Percentiles rank a stretch among this genome's conserved stretches.
Evolutionary conservation across 2,329 filamentous ascomycete species (phyloP).

Genomic region (Monilinia aucupariae): DNA sequence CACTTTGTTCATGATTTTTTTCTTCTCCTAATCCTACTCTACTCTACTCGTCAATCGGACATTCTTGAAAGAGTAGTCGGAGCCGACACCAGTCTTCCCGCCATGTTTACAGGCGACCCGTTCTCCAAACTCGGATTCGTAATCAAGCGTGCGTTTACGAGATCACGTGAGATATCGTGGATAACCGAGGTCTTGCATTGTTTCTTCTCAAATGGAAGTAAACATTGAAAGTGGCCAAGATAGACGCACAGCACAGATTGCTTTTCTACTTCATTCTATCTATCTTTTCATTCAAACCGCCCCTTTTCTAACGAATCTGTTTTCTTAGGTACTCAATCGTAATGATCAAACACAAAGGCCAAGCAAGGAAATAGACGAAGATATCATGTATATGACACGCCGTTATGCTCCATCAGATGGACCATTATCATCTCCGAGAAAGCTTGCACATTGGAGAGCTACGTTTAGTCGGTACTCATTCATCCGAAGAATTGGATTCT

Average conservation of each 20-base stretch:
- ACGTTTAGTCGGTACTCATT: background rate
- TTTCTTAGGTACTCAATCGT: slow-evolving; percentile 42
- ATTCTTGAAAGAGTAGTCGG: too few species aligned
- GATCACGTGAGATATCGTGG: too few species aligned
- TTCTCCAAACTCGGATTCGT: background rate
- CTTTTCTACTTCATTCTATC: background rate
- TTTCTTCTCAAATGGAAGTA: too few species aligned
- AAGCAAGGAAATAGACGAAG: slow-evolving; percentile 24
- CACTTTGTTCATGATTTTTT: background rate
- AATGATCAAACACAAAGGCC: slow-evolving; percentile 42
- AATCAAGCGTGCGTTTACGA: background rate
- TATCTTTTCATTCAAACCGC: background rate
- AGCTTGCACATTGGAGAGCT: too few species aligned
- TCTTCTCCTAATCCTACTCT: too few species aligned
- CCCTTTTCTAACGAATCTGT: background rate
- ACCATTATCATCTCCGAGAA: too few species aligned
- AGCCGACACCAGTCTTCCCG: too few species aligned
- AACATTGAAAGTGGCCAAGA: too few species aligned
- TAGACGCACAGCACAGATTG: background rate
- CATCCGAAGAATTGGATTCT: background rate
- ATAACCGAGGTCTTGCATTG: too few species aligned
- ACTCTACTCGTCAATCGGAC: too few species aligned
- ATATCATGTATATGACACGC: background rate
- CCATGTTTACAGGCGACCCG: too few species aligned
- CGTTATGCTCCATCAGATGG: background rate